Percentiles rank a stretch among this genome's conserved stretches.
Evolutionary conservation across 2,329 filamentous ascomycete species (phyloP).

Genomic region (Polychaeton citri): DNA sequence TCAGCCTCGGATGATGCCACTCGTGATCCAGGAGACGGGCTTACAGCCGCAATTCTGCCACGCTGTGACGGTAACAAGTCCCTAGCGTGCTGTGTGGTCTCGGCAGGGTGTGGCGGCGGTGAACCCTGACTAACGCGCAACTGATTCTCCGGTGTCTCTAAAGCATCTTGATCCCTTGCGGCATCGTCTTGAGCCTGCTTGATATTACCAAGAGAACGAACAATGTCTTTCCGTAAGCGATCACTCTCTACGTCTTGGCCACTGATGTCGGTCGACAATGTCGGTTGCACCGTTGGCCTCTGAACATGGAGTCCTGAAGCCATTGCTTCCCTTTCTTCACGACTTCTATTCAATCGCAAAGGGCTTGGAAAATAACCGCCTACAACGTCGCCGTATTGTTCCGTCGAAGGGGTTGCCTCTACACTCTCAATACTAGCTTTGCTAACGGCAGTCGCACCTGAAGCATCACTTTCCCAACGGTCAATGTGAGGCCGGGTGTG

Average conservation of each 20-base stretch:
- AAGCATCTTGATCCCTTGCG: slow-evolving; percentile 14
- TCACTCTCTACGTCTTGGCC: slow-evolving; percentile 56
- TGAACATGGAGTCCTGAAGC: neutral
- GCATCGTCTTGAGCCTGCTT: slow-evolving; percentile 10
- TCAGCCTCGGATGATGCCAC: neutral
- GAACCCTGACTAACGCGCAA: slow-evolving; percentile 10
- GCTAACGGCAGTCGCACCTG: slow-evolving; percentile 2
- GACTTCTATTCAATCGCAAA: neutral
- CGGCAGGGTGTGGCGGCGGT: slow-evolving; percentile 14
- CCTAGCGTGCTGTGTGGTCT: neutral
- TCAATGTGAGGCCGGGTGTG: neutral
- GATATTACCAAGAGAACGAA: slow-evolving; percentile 45
- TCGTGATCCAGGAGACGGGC: neutral
- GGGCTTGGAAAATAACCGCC: slow-evolving; percentile 6
- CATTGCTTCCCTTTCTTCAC: neutral
- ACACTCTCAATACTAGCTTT: slow-evolving; percentile 1
- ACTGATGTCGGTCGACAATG: slow-evolving; percentile 8
- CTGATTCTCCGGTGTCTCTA: slow-evolving; percentile 15
- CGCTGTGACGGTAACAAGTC: neutral
- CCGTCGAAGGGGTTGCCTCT: slow-evolving; percentile 23
- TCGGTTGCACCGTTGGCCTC: slow-evolving; percentile 3
- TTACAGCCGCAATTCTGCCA: neutral
- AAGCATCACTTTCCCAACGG: slow-evolving; percentile 4
- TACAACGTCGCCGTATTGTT: slow-evolving; percentile 31
- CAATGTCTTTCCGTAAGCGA: slow-evolving; percentile 58